phyloP scores from a whole-genome alignment of 441 rosid genomes.

The Metrosideros polymorpha region DNA sequence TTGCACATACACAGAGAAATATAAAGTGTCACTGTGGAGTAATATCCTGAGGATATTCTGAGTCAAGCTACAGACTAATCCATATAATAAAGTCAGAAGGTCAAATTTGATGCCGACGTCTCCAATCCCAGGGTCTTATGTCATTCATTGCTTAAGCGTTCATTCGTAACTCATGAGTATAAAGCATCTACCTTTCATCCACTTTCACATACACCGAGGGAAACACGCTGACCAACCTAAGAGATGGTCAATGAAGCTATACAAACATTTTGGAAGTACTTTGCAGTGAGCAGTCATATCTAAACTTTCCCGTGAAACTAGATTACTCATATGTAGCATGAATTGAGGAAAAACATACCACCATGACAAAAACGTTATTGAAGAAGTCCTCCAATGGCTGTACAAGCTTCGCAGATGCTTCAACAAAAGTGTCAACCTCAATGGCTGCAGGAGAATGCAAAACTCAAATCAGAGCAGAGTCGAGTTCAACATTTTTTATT shows the following conservation, averaged over 20 bases:
- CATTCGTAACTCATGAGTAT: neutral
- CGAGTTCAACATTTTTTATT: neutral
- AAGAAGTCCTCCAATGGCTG: conserved; percentile 89
- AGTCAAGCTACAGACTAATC: neutral
- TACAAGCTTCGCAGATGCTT: conserved; percentile 51
- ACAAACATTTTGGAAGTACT: neutral
- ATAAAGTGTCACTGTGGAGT: neutral
- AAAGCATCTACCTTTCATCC: neutral
- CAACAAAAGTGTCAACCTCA: conserved; percentile 66
- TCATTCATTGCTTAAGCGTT: neutral
- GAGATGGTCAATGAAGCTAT: neutral
- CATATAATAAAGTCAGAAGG: neutral
- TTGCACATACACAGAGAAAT: neutral
- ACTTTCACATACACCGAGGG: neutral
- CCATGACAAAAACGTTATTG: conserved; percentile 89
- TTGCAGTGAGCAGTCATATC: neutral
- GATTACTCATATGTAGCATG: neutral
- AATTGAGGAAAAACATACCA: conserved; percentile 49
- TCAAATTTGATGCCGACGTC: neutral
- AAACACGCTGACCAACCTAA: neutral
- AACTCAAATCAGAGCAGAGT: neutral
- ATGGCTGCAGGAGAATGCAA: conserved; percentile 30
- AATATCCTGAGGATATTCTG: neutral
- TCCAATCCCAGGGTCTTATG: neutral
- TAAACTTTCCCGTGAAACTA: neutral